Percentiles rank a stretch among this genome's conserved stretches.
Conservation (phyloP, 768 basidiomycete genomes). For the Lentinula sp. region DNA sequence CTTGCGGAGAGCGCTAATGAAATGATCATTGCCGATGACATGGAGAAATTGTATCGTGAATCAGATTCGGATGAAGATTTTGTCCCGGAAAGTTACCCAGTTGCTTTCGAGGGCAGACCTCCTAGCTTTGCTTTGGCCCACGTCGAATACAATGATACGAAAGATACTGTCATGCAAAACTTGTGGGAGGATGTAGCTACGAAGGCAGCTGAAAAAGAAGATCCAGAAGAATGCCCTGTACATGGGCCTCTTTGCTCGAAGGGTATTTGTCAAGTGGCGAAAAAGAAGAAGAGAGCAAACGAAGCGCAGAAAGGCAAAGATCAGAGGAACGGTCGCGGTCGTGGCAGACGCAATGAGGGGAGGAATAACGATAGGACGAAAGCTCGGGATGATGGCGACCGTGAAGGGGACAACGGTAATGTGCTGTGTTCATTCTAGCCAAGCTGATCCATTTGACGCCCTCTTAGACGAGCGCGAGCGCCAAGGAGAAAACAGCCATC, state of each 20-base stretch:
- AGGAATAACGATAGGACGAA: not conserved
- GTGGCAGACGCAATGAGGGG: not conserved
- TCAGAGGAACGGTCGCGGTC: not conserved
- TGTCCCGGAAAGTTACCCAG: not conserved
- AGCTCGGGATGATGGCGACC: not conserved
- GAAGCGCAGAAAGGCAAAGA: too few species aligned
- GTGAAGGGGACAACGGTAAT: not conserved
- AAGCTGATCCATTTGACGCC: too few species aligned
- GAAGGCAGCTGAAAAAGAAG: too few species aligned
- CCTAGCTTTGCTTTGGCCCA: not conserved
- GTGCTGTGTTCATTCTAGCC: too few species aligned
- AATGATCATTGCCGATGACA: not conserved
- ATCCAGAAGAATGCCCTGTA: not conserved
- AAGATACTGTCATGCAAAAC: not conserved
- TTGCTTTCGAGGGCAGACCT: not conserved
- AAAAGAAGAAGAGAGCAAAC: not conserved
- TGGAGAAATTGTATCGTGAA: not conserved
- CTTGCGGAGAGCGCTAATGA: not conserved
- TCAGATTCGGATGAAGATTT: not conserved
- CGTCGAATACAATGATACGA: not conserved
- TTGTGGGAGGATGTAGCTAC: not conserved
- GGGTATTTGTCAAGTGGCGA: slow-evolving; percentile 2
- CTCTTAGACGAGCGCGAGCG: too few species aligned
- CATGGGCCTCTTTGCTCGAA: not conserved
- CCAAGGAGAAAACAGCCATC: too few species aligned